These are phyloP conservation scores for Fraxinus albicans DNA, from an alignment of 305 asterid genomes.

Conservation along the genomic window DNA sequence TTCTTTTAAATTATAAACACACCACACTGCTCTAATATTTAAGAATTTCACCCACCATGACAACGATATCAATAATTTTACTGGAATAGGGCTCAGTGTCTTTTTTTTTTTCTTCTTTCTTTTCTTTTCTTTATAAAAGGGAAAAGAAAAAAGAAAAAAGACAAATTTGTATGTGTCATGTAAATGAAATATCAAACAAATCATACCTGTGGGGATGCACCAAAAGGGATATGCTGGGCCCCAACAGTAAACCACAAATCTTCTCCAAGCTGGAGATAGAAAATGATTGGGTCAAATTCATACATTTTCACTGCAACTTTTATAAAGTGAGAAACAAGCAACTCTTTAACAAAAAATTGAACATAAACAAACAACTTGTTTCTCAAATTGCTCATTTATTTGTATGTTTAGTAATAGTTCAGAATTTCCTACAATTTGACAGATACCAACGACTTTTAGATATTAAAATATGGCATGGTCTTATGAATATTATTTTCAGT, in stretches of 20 bases:
- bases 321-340: not conserved
- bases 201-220: conserved; percentile 84
- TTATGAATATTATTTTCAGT: not conserved
- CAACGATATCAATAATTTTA: not conserved
- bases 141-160: not conserved
- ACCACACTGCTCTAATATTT: not conserved
- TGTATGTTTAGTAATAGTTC: not conserved
- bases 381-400: not conserved
- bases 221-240: conserved; percentile 76
- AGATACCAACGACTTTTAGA: not conserved
- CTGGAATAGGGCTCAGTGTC: not conserved
- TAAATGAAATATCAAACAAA: not conserved
- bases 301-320: not conserved
- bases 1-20: not conserved
- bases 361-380: not conserved
- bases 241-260: conserved; percentile 81
- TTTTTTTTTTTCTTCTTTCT: too few species aligned
- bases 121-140: not conserved
- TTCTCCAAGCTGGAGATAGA: conserved; percentile 67
- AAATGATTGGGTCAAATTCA: not conserved
- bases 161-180: not conserved
- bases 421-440: not conserved
- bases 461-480: not conserved
- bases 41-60: not conserved
- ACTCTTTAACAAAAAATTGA: not conserved